phyloP scores from a whole-genome alignment of 176 grass and related monocot genomes.

The Carex littledalei region DNA sequence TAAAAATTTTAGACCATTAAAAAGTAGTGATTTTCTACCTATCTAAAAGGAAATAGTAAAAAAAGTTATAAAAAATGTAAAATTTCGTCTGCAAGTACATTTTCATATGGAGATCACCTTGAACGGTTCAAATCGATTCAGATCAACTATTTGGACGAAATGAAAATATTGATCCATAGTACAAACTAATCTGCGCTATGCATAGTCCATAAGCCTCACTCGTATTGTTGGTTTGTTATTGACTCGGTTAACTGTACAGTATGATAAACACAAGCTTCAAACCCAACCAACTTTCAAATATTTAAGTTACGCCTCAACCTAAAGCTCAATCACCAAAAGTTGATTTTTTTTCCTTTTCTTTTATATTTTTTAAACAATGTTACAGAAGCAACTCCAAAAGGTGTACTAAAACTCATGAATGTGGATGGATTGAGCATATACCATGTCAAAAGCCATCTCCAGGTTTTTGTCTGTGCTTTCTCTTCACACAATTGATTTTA shows the following conservation, averaged over 20 bases:
- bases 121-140: too few relatives aligned
- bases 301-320: background rate
- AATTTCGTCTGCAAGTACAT: too few relatives aligned
- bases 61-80: too few relatives aligned
- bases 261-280: background rate
- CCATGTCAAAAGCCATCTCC: constrained; percentile 88
- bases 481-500: background rate
- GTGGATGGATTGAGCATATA: constrained; percentile 83
- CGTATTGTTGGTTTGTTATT: background rate
- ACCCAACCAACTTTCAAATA: background rate
- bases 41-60: too few relatives aligned
- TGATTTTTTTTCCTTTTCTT: background rate
- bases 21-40: too few relatives aligned
- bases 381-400: constrained; percentile 88
- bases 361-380: background rate
- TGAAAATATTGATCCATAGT: too few relatives aligned
- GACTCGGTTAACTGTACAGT: background rate
- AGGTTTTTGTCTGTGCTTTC: constrained; percentile 30
- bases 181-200: too few relatives aligned
- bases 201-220: too few relatives aligned
- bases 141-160: too few relatives aligned
- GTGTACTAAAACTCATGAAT: constrained; percentile 75
- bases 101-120: too few relatives aligned
- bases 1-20: too few relatives aligned
- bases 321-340: background rate